These are phyloP conservation scores for Panicum virgatum DNA, from an alignment of 202 grass and related monocot species.

Conservation along the genomic window DNA sequence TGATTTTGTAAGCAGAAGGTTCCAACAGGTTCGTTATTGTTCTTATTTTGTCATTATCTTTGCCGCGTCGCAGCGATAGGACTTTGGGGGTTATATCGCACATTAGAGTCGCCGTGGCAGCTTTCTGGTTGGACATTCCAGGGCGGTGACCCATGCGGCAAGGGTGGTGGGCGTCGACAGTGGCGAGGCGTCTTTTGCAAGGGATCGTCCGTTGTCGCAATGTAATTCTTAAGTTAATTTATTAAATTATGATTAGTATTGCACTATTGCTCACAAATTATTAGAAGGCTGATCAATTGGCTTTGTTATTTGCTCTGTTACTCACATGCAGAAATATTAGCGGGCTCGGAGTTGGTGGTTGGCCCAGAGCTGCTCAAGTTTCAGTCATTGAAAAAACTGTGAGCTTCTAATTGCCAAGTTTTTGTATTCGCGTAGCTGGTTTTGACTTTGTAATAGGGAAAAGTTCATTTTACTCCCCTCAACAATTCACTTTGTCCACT, in stretches of 20 bases:
- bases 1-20: slow-evolving; percentile 2
- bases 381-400: slow-evolving; percentile 75
- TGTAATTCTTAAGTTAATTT: slow-evolving; percentile 55
- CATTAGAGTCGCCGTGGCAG: slow-evolving; percentile 53
- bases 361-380: slow-evolving; percentile 68
- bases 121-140: slow-evolving; percentile 66
- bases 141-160: slow-evolving; percentile 70
- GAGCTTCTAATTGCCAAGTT: slow-evolving; percentile 40
- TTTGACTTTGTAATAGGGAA: slow-evolving; percentile 14
- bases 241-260: slow-evolving; percentile 7
- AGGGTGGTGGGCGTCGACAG: slow-evolving; percentile 22
- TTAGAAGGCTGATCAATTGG: neutral
- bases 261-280: slow-evolving; percentile 29
- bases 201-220: slow-evolving; percentile 51
- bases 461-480: too few relatives aligned
- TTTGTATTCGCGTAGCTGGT: neutral
- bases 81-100: slow-evolving; percentile 62
- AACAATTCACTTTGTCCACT: too few relatives aligned
- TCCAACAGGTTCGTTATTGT: slow-evolving; percentile 3
- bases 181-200: slow-evolving; percentile 77
- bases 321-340: slow-evolving; percentile 68
- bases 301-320: slow-evolving; percentile 29
- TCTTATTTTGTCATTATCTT: slow-evolving; percentile 17
- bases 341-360: slow-evolving; percentile 78
- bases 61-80: slow-evolving; percentile 39